Evolutionary conservation across 208 protist genomes (phyloP), one percentile per base, ranked within the genome.

Genomic region (Angomonas deanei): DNA sequence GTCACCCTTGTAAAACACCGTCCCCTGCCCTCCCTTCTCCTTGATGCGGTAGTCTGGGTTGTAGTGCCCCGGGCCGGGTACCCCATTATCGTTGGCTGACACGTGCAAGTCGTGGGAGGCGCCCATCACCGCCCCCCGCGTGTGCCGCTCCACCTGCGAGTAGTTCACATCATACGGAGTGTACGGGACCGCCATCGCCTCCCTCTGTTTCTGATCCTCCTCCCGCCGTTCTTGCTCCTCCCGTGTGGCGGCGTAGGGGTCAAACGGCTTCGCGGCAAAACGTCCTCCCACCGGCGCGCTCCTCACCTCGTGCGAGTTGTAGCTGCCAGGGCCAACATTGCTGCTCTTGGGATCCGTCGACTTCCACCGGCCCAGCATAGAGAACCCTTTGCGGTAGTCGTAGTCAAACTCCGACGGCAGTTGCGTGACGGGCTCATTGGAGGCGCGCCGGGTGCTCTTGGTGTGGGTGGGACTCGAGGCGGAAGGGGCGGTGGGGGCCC

Each of bases 391-490:
- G 46, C 57, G 70, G 65, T 74, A 87, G 62, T 88, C 63, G 58
- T 80, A 82, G 64, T 89, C 81, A 70, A 93, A 93, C 52, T 93
- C 87, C 17, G 87, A 93, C 3, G 87, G 87, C 2, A 93, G 74
- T 0, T 61, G 24, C 2, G 55, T 64, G 34, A 36, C 13, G 53
- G 48, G 26, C 61, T 32, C 36, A 49, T 48, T n/a, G 34, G 11
- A 47, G 50, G 30, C 8, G 64, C 46, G 13, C 34, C 36, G 11
- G n/a, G 33, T 17, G 55, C 57, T 10, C 48, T 47, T 49, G 19
- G 27, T 46, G 38, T 64, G 36, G 13, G 54, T 33, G 3, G 47
- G 28, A 32, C 24, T 30, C 19, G 66, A 42, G 10, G 77, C 59
- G n/a, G 71, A 65, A 42, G 61, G 61, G 21, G 65, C 56, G 15